Conservation (phyloP, 139 green algal genomes). For the Medakamo hakoo region DNA sequence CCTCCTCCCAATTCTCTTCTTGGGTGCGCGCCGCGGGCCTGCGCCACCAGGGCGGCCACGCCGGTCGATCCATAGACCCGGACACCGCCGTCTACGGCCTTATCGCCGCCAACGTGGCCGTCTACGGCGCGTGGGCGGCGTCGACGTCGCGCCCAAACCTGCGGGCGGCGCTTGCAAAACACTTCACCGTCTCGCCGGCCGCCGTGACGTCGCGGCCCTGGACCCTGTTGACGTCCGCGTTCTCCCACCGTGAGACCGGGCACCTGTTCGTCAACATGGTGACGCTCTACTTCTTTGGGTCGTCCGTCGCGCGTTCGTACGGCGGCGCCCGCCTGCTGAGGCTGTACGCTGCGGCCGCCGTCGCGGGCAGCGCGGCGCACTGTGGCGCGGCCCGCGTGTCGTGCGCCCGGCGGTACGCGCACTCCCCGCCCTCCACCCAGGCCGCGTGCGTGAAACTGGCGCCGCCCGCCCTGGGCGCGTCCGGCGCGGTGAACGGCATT, state of each 20-base stretch:
- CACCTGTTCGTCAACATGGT: constrained; percentile 36
- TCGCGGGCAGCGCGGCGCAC: constrained; percentile 20
- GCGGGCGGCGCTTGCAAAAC: too few relatives aligned
- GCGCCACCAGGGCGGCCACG: too few relatives aligned
- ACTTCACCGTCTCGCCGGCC: constrained; percentile 18
- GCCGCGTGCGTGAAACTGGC: background rate
- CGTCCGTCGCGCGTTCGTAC: constrained; percentile 10
- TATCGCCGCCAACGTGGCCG: constrained; percentile 25
- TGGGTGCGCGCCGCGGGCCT: too few relatives aligned
- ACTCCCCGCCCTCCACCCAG: background rate
- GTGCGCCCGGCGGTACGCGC: background rate
- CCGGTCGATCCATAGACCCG: too few relatives aligned
- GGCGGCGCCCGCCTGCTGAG: constrained; percentile 17
- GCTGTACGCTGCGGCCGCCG: constrained; percentile 17
- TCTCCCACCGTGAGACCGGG: constrained; percentile 17
- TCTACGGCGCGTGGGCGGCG: constrained; percentile 22
- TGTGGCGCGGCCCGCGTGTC: constrained; percentile 4
- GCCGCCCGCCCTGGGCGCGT: constrained; percentile 16
- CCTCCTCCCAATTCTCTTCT: too few relatives aligned
- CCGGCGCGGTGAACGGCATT: constrained; percentile 26
- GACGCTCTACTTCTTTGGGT: constrained; percentile 36
- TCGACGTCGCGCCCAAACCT: constrained; percentile 9
- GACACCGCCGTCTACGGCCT: constrained; percentile 20
- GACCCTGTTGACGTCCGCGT: constrained; percentile 26
- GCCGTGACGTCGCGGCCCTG: constrained; percentile 19